Conservation (phyloP, 2,329 filamentous ascomycete genomes). For the Aureobasidium namibiae region DNA sequence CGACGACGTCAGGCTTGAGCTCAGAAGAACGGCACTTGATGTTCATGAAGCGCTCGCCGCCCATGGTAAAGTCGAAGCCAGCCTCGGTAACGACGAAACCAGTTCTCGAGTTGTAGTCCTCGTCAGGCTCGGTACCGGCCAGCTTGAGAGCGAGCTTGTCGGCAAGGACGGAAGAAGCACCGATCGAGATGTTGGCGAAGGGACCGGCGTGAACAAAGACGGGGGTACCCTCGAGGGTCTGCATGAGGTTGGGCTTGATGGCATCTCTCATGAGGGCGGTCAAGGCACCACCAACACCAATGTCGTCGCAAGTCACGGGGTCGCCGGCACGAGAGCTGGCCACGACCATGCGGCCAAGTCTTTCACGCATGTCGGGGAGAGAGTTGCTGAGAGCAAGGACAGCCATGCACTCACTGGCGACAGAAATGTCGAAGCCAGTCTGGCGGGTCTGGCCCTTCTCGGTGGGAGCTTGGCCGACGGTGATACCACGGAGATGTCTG, state of each 20-base stretch:
- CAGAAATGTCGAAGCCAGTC: conserved; percentile 95
- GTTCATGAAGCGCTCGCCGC: conserved; percentile 98
- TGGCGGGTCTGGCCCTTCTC: conserved; percentile 83
- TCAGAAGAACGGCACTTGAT: conserved; percentile 97
- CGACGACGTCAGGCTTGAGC: conserved; percentile 83
- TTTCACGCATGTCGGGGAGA: conserved; percentile 81
- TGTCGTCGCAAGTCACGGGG: conserved; percentile 90
- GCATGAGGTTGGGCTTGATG: conserved; percentile 98
- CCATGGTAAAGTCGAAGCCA: conserved; percentile 99
- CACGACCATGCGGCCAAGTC: conserved; percentile 91
- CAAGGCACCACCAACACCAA: conserved; percentile 84
- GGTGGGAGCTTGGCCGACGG: conserved; percentile 77
- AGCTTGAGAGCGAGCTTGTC: conserved; percentile 95
- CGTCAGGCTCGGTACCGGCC: conserved; percentile 84
- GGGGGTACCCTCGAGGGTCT: conserved; percentile 91
- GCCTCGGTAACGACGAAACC: conserved; percentile 96
- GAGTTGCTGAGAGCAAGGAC: conserved; percentile 89
- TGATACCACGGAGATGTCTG: conserved; percentile 81
- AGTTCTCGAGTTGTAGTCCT: conserved; percentile 71
- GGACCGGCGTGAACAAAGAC: conserved; percentile 97
- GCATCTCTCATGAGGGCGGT: conserved; percentile 96
- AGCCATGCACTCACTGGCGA: conserved; percentile 97
- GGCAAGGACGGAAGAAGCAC: conserved; percentile 88
- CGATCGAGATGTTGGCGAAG: conserved; percentile 97
- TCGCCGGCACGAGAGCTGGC: conserved; percentile 79